Conservation (phyloP, 2,329 filamentous ascomycete species). For the Plenodomus lindquistii region DNA sequence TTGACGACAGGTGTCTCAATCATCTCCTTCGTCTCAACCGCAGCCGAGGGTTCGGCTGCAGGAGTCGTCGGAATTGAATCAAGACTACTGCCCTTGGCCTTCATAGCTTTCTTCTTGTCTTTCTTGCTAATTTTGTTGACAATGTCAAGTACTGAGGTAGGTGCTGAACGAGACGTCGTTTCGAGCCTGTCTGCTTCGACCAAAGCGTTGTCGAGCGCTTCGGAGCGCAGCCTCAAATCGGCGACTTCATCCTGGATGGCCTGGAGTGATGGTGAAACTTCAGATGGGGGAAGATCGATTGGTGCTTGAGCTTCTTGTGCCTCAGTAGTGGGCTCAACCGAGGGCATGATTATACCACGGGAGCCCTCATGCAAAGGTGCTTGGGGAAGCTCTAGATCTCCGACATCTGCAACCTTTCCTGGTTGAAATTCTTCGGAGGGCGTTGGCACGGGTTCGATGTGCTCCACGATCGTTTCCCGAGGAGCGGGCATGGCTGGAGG, state of each 20-base stretch:
- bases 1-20: conserved; percentile 11
- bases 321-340: background rate
- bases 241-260: conserved; percentile 30
- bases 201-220: conserved; percentile 28
- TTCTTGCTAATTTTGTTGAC: conserved; percentile 34
- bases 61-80: conserved; percentile 30
- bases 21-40: conserved; percentile 24
- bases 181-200: conserved; percentile 7
- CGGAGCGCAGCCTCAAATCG: conserved; percentile 31
- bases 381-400: background rate
- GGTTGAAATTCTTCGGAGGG: background rate
- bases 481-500: background rate
- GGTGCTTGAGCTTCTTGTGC: conserved; percentile 1
- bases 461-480: conserved; percentile 1
- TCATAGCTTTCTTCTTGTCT: conserved; percentile 34
- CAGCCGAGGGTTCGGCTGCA: conserved; percentile 20
- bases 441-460: conserved; percentile 1
- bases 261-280: conserved; percentile 30
- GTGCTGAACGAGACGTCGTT: conserved; percentile 10
- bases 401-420: background rate
- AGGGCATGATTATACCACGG: conserved; percentile 2
- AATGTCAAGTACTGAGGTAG: conserved; percentile 31
- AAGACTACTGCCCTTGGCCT: conserved; percentile 19
- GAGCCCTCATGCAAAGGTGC: background rate
- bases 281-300: conserved; percentile 1